A percentile compares a stretch with the other conserved stretches of the same genome.
These are phyloP conservation scores for Tanacetum coccineum DNA, from an alignment of 129 eudicot species.

Conservation along the genomic window DNA sequence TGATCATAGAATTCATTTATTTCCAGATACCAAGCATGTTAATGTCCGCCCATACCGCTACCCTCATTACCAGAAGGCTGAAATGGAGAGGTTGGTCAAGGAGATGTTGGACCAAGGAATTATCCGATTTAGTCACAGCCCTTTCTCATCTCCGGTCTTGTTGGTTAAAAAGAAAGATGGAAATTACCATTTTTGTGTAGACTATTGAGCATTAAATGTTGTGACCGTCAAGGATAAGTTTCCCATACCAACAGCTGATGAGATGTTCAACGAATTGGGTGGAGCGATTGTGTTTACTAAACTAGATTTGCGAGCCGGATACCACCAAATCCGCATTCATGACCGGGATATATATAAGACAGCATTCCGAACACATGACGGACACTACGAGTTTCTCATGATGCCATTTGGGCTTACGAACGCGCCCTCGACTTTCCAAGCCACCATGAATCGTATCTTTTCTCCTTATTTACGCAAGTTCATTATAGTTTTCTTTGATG, in stretches of 20 bases:
- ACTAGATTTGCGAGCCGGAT: too few species aligned
- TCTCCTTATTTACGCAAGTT: too few species aligned
- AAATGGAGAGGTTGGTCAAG: not conserved
- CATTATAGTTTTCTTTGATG: too few species aligned
- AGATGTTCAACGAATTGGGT: not conserved
- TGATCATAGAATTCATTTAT: not conserved
- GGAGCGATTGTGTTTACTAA: too few species aligned
- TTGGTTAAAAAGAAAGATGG: slow-evolving; percentile 9
- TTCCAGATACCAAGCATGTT: not conserved
- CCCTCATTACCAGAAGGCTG: not conserved
- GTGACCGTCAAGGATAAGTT: slow-evolving; percentile 1
- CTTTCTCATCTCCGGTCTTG: not conserved
- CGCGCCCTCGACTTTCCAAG: too few species aligned
- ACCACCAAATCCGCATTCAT: too few species aligned
- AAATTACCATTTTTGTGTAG: not conserved
- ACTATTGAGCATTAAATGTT: not conserved
- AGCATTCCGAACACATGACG: too few species aligned
- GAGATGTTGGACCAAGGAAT: not conserved
- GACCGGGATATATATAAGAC: too few species aligned
- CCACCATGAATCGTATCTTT: too few species aligned
- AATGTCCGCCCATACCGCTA: not conserved
- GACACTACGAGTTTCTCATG: too few species aligned
- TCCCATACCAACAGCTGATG: not conserved
- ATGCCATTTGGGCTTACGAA: too few species aligned
- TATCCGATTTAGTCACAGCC: not conserved